Evolutionary conservation across 768 basidiomycete genomes (phyloP).

Genomic region (Mrakia gelida): DNA sequence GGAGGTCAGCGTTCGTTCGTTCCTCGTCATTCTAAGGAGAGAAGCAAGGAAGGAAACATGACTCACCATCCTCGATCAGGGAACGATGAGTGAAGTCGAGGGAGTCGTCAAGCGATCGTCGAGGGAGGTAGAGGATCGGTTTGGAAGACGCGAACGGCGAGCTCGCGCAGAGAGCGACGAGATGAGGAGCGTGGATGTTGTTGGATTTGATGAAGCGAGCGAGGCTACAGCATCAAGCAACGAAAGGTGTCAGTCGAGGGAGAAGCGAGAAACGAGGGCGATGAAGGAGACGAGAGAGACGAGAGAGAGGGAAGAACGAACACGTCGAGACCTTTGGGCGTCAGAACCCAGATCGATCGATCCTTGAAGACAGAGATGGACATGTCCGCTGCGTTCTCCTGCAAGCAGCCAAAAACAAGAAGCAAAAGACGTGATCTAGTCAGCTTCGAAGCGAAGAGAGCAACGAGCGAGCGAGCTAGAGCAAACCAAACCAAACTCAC

Average conservation of each 20-base stretch:
- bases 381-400: conserved; percentile 87
- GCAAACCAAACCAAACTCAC: not conserved
- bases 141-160: conserved; percentile 91
- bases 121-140: conserved; percentile 81
- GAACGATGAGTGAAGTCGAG: conserved; percentile 82
- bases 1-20: not conserved
- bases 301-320: not conserved
- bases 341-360: conserved; percentile 87
- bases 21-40: too few species aligned
- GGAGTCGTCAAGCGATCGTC: conserved; percentile 89
- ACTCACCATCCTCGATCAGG: conserved; percentile 61
- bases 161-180: conserved; percentile 76
- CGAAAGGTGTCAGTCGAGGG: not conserved
- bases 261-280: not conserved
- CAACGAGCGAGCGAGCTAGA: not conserved
- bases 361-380: conserved; percentile 90
- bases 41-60: not conserved
- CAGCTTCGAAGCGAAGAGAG: not conserved
- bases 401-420: not conserved
- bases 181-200: conserved; percentile 89
- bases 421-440: not conserved
- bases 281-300: not conserved
- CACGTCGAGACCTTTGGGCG: conserved; percentile 97
- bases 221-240: conserved; percentile 46
- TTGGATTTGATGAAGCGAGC: conserved; percentile 99